Base-by-base conservation (phyloP, 2,329 filamentous ascomycete genomes). In the Pseudogymnoascus verrucosus region DNA sequence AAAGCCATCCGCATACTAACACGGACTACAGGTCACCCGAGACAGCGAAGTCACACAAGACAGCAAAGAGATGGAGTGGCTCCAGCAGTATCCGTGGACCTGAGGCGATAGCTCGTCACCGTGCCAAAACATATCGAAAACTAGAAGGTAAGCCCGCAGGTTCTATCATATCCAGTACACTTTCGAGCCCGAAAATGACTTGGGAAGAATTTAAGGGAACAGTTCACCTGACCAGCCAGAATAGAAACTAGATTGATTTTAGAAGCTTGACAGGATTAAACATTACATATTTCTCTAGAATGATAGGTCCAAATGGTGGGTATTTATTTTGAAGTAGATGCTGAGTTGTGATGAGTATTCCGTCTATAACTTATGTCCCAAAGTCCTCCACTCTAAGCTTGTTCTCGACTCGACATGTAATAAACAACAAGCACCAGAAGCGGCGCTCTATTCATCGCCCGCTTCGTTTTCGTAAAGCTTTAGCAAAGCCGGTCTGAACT, bases 401-500 rank as follows among this genome's bases (percentile, higher is more conserved):
- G n/a, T 57, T 57, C 51, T 36, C 4, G 51, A 21, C 28, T 34
- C 28, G 10, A 57, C 36, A 57, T 21, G 11, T 21, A 57, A 3
- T 36, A 57, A 14, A 19, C 23, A 5, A 34, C 11, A 12, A 8
- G 10, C 16, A 36, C 16, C 16, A 31, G 8, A 12, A 57, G 19
- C 11, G 28, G 10, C 51, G 28, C 16, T 21, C 2, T 36, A 57
- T 57, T 62, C 39, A 14, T 63, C 44, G 14, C 68, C 65, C 61
- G 68, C 68, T 40, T 71, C 68, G 5, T 68, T 77, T 65, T 80
- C 80, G 68, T 88, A 80, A 65, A 89, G 72, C 73, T 79, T 78
- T 66, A 81, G 76, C 64, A 90, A 69, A 16, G 85, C 85, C 11
- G 83, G 83, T 64, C 84, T 78, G 70, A 85, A 89, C 67, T 80